These are phyloP conservation scores for Salicornia ramosissima DNA, from an alignment of 148 eudicot species.

Conservation along the genomic window DNA sequence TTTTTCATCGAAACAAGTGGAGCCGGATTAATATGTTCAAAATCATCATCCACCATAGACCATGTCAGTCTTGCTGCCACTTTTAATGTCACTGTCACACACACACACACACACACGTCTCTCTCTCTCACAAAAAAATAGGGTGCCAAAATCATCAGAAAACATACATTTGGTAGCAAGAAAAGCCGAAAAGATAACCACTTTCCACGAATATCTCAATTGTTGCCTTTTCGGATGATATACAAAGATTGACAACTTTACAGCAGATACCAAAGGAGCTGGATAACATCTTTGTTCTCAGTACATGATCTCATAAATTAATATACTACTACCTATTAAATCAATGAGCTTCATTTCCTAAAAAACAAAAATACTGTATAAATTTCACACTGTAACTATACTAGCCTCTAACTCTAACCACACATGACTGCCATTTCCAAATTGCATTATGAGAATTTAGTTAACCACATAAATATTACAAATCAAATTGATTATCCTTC, in stretches of 20 bases:
- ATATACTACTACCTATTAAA: not conserved
- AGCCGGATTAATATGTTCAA: no score
- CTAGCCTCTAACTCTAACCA: conserved; percentile 6
- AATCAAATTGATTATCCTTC: not conserved
- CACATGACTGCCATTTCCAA: not conserved
- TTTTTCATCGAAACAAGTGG: no score
- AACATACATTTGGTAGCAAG: not conserved
- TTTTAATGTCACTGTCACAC: no score
- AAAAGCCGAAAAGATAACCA: not conserved
- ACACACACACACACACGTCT: no score
- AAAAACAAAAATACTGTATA: not conserved
- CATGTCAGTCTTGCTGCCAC: no score
- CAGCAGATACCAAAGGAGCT: conserved; percentile 9
- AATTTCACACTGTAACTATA: not conserved
- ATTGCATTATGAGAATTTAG: not conserved
- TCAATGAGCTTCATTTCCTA: conserved; percentile 1
- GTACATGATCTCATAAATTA: not conserved
- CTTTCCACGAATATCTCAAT: no score
- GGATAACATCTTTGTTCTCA: not conserved
- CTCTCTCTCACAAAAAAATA: no score
- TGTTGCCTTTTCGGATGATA: no score
- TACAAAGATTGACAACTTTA: not conserved
- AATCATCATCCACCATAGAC: no score
- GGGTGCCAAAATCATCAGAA: no score
- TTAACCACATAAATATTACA: not conserved